Conservation (phyloP, 768 basidiomycete species). For the Pluteus cervinus region DNA sequence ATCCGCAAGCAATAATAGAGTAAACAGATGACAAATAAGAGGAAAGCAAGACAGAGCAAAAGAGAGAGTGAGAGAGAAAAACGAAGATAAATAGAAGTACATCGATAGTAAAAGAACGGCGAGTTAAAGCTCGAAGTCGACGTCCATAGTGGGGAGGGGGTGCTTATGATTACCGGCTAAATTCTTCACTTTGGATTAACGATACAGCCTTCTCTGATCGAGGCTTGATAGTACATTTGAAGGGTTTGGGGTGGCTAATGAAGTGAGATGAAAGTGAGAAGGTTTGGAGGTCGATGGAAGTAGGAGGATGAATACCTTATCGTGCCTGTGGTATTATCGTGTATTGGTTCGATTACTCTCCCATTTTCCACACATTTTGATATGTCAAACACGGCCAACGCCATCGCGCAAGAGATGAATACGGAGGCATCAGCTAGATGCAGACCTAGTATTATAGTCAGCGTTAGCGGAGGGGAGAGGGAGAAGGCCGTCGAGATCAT, state of each 20-base stretch:
- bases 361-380: constrained; percentile 40
- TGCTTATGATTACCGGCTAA: too few relatives aligned
- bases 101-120: constrained; percentile 16
- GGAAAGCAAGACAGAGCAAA: too few relatives aligned
- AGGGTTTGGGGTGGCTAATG: constrained; percentile 53
- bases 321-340: constrained; percentile 55
- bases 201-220: constrained; percentile 51
- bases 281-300: not conserved
- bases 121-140: constrained; percentile 7
- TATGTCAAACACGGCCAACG: constrained; percentile 47
- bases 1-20: too few relatives aligned
- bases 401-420: constrained; percentile 46
- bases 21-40: too few relatives aligned
- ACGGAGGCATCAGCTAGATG: constrained; percentile 51
- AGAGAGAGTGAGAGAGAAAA: too few relatives aligned
- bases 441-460: constrained; percentile 26
- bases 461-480: constrained; percentile 4
- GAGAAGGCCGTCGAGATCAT: constrained; percentile 7
- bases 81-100: constrained; percentile 31
- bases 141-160: too few relatives aligned
- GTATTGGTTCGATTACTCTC: constrained; percentile 41
- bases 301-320: constrained; percentile 40
- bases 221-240: constrained; percentile 55
- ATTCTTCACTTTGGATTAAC: constrained; percentile 43
- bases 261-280: too few relatives aligned